Base-by-base conservation (phyloP, 1,139 yeast genomes). In the Keqinozyma sinolaborantium region DNA sequence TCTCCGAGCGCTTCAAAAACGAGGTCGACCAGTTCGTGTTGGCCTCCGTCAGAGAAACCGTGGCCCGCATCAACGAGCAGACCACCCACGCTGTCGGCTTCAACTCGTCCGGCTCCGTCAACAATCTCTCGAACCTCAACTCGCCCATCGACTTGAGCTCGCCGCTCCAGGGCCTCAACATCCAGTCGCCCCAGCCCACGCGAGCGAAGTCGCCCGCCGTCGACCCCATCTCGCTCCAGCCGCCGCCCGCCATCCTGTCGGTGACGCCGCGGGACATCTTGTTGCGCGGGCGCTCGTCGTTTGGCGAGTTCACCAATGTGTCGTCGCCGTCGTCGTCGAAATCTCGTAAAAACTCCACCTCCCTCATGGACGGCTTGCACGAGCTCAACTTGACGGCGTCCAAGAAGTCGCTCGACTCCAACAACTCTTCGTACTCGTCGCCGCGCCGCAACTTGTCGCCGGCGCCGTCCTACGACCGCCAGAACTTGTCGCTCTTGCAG, bases 21-120 rank as follows among this genome's bases (percentile, higher is more conserved):
- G 97, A 92, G 53, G 87, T 90, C 6, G 95, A 90, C 49, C 68
- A 58, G 13, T 64, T 80, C 48, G 95, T 90, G 2, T 60, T 85
- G 24, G 60, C 66, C 26, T 70, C 85, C 0, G 86, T 92, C 3
- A 66, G 73, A 14, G 78, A 77, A 26, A 82, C 95, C 0, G 73
- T 86, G 9, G 58, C 60, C 16, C 73, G 58, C 48, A 77, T 73
- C 7, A 60, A 64, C 30, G 74, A 68, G 23, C 73, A 66, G 41
- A 59, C 68, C 0, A 47, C 30, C 11, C 23, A 18, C 9, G 21
- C 21, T 18, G 10, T 10, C 10, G 21, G 9, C 21, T 18, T 18
- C 9, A 18, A 18, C 21, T 18, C 21, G 7, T 7, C 9, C 21
- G 21, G 21, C 10, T 7, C 9, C 21, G 10, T 18, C 10, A 18